phyloP scores from a whole-genome alignment of 306 rosid species.

The Malus orientalis region DNA sequence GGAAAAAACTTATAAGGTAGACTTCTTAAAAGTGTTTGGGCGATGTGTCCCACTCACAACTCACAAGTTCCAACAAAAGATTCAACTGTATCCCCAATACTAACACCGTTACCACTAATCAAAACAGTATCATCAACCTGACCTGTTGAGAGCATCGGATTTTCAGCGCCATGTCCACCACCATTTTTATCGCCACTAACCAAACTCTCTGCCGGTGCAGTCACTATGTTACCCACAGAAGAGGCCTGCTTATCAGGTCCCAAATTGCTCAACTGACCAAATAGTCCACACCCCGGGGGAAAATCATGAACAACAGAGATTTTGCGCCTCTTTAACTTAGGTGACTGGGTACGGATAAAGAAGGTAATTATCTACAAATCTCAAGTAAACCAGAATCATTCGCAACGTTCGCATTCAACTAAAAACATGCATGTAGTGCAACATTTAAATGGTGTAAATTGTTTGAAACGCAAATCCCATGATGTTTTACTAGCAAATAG shows the following conservation, averaged over 20 bases:
- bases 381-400: too few relatives aligned
- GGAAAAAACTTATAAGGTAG: too few relatives aligned
- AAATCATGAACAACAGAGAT: slow-evolving; percentile 68
- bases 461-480: too few relatives aligned
- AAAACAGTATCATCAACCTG: neutral
- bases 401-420: too few relatives aligned
- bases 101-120: neutral
- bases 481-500: too few relatives aligned
- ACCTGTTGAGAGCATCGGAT: neutral
- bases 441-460: too few relatives aligned
- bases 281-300: slow-evolving; percentile 70
- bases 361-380: too few relatives aligned
- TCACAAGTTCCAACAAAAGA: too few relatives aligned
- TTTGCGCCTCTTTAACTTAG: slow-evolving; percentile 37
- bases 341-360: slow-evolving; percentile 2
- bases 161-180: neutral
- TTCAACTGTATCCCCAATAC: slow-evolving; percentile 6
- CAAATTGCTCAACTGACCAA: neutral
- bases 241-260: neutral
- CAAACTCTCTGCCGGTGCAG: neutral
- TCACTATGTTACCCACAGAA: neutral
- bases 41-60: too few relatives aligned
- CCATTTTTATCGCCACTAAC: neutral
- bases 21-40: too few relatives aligned
- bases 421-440: too few relatives aligned